These are phyloP conservation scores for Aspergillus versicolor DNA, from an alignment of 2,329 filamentous ascomycete genomes.

Conservation along the genomic window DNA sequence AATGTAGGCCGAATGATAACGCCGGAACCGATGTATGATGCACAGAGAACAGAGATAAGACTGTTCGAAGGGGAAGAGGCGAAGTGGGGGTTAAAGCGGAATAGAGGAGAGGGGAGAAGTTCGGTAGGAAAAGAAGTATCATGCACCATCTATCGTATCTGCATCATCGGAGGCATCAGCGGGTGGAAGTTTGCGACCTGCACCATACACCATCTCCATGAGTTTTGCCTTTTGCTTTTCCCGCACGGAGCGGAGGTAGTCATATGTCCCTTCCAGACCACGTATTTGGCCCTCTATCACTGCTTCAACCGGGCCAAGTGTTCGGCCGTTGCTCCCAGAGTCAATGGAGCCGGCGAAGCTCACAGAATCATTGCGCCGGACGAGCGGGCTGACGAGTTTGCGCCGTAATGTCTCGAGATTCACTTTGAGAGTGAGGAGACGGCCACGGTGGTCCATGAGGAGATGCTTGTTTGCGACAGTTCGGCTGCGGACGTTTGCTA, in stretches of 20 bases:
- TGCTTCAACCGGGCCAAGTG: slow-evolving; percentile 52
- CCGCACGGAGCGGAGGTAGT: slow-evolving; percentile 72
- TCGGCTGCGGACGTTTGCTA: slow-evolving; percentile 74
- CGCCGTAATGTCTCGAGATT: slow-evolving; percentile 81
- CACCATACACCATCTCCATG: slow-evolving; percentile 74
- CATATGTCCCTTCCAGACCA: slow-evolving; percentile 76
- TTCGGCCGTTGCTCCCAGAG: slow-evolving; percentile 50
- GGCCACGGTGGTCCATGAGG: slow-evolving; percentile 81
- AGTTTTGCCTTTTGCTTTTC: slow-evolving; percentile 79
- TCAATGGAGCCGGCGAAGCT: slow-evolving; percentile 34
- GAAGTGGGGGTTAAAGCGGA: background rate
- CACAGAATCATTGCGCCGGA: slow-evolving; percentile 63
- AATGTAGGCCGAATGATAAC: slow-evolving; percentile 1
- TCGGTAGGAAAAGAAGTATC: slow-evolving; percentile 1
- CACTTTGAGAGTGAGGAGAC: slow-evolving; percentile 78
- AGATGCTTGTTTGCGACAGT: slow-evolving; percentile 86
- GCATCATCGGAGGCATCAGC: slow-evolving; percentile 21
- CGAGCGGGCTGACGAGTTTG: slow-evolving; percentile 80
- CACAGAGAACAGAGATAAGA: background rate
- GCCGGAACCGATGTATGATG: slow-evolving; percentile 8
- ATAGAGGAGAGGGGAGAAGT: background rate
- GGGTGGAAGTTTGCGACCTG: slow-evolving; percentile 32
- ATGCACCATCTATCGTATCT: slow-evolving; percentile 18
- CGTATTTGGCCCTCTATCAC: slow-evolving; percentile 79
- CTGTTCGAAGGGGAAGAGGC: background rate